These are phyloP conservation scores for grape (Vitis vinifera) DNA, from an alignment of 164 flowering plant genomes.

Conservation along the genomic window ASM3070453v1 NC_081820.1:22511001-22511500, in stretches of 20 bases:
- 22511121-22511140: slow-evolving; percentile 91
- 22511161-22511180: slow-evolving; percentile 91
- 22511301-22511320: slow-evolving; percentile 97
- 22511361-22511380: slow-evolving; percentile 45
- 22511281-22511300: background rate
- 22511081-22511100: slow-evolving; percentile 71
- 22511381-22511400: slow-evolving; percentile 52
- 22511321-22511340: slow-evolving; percentile 97
- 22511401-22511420: slow-evolving; percentile 72
- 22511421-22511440: background rate
- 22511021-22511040: background rate
- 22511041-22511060: background rate
- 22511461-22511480: background rate
- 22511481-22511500: background rate
- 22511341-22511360: slow-evolving; percentile 61
- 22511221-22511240: no score
- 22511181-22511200: slow-evolving; percentile 81
- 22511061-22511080: slow-evolving; percentile 5
- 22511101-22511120: slow-evolving; percentile 99
- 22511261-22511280: background rate
- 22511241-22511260: no score
- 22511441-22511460: background rate
- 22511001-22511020: no score
- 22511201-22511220: background rate
- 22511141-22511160: slow-evolving; percentile 95